Base-by-base conservation (phyloP, 306 rosid genomes). In the Alnus glutinosa region DNA sequence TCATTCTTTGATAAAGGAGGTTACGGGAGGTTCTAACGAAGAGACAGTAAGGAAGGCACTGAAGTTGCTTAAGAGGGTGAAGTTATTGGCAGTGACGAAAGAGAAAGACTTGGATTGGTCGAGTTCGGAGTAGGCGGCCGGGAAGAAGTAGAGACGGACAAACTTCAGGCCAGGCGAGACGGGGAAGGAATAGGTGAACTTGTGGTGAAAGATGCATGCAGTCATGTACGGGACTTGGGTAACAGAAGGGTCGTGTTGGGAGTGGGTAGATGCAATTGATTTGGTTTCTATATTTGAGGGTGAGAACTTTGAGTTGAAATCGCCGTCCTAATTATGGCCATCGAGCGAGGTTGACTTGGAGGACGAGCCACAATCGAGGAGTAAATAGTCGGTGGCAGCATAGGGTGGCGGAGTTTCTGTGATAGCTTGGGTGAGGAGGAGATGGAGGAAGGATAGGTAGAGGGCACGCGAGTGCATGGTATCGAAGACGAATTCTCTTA, bases 121-220 rank as follows among this genome's bases (percentile, higher is more conserved):
- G 10, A 61, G 39, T 51, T 32, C 50, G 10, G 80, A 9, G 51
- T 76, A 81, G 2, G 74, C 14, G 46, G 80, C 77, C 1, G 84
- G 74, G 28, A 59, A 70, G 57, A 76, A 81, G 80, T 76, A 57
- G 11, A 81, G 74, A n/a, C 85, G 85, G 34, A 76, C 11, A 55
- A 81, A 81, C 73, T 76, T 81, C 6, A 15, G 73, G 58, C 85
- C 85, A 5, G 70, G 50, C 5, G 66, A 37, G 18, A 57, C 19
- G 18, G 42, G 78, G 62, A 74, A 74, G 13, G 68, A 55, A 30
- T 55, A 55, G 9, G 32, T 5, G 23, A 55, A 55, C 10, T 55
- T 55, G 62, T 55, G 3, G 28, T 2, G 30, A 55, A 55, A n/a
- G 62, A 55, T 55, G 32, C 62, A 30, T 55, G 62, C 62, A 7